Base-by-base conservation (phyloP, 441 rosid genomes). In the Gossypium aridum region DNA sequence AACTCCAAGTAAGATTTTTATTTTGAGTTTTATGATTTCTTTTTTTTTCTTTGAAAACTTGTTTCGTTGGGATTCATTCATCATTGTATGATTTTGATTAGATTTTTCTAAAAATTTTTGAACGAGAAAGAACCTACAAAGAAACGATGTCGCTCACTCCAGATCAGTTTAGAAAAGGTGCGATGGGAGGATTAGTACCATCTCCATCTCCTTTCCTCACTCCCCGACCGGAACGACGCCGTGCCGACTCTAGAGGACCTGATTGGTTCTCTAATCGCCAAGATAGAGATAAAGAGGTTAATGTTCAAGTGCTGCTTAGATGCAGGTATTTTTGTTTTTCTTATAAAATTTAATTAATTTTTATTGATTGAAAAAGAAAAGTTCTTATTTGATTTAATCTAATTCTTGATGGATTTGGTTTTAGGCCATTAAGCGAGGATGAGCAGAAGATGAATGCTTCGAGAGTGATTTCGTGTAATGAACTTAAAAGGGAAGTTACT, bases 171-270 rank as follows among this genome's bases (percentile, higher is more conserved):
- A 85, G 92, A 68, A 92, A 89, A 81, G 86, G 75, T 10, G 94
- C 89, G 60, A 9, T 88, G 16, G 97, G 97, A 26, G 45, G 83
- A 26, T 77, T 95, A 62, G 72, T 77, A 2, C 87, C 99, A 7
- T 91, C 98, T 76, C 99, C 99, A 3, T 61, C 85, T 22, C 98
- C 98, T 22, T 95, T 95, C 78, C 78, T 90, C 71, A 95, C 98
- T 37, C 98, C 98, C 20, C 90, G 99, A 0, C 96, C 88, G 0
- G 98, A 95, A 81, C 80, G 95, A 73, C 91, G 96, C 64, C 90
- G 98, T 12, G 76, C 68, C 0, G 98, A 94, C 60, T 83, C 86
- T 0, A 83, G 89, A 75, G 79, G 78, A 1, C 51, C 81, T 7
- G 94, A 90, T 2, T 83, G 89, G 90, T 75, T 75, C 79, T 75